Percentiles rank a stretch among this genome's conserved stretches.
Evolutionary conservation across 78 protist species (phyloP).

Genomic region (Anaeramoeba flamelloides): DNA sequence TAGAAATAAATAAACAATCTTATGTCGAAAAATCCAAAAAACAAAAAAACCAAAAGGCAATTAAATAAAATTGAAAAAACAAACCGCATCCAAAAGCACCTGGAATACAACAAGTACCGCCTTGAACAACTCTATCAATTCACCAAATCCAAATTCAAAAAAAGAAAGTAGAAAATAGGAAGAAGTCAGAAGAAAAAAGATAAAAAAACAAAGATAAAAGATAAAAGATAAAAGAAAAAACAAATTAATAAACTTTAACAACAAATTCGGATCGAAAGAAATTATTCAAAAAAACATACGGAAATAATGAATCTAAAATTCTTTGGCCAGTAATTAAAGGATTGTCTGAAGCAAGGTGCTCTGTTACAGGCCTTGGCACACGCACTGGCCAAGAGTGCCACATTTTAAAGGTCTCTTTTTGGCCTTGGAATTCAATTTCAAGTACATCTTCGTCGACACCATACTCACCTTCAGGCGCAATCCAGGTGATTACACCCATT

Average conservation of each 20-base stretch:
- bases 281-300: slow-evolving; percentile 31
- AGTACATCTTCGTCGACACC: slow-evolving; percentile 46
- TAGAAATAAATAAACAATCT: no score
- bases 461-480: slow-evolving; percentile 80
- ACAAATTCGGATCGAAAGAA: background rate
- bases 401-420: slow-evolving; percentile 51
- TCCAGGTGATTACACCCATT: slow-evolving; percentile 63
- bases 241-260: background rate
- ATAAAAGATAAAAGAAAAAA: no score
- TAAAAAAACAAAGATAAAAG: no score
- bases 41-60: no score
- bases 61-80: no score
- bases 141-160: no score
- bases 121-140: no score
- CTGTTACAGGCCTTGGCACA: slow-evolving; percentile 71
- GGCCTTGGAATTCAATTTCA: slow-evolving; percentile 41
- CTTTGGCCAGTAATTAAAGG: slow-evolving; percentile 75
- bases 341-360: slow-evolving; percentile 73
- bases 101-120: slow-evolving; percentile 99
- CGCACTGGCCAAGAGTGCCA: slow-evolving; percentile 98
- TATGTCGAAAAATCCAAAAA: no score
- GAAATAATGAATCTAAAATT: slow-evolving; percentile 94
- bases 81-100: slow-evolving; percentile 96
- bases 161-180: no score
- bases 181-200: no score